Percentiles rank a stretch among this genome's conserved stretches.
phyloP scores from a whole-genome alignment of 257 asterid species.

The Solanum sparsipilum region DNA sequence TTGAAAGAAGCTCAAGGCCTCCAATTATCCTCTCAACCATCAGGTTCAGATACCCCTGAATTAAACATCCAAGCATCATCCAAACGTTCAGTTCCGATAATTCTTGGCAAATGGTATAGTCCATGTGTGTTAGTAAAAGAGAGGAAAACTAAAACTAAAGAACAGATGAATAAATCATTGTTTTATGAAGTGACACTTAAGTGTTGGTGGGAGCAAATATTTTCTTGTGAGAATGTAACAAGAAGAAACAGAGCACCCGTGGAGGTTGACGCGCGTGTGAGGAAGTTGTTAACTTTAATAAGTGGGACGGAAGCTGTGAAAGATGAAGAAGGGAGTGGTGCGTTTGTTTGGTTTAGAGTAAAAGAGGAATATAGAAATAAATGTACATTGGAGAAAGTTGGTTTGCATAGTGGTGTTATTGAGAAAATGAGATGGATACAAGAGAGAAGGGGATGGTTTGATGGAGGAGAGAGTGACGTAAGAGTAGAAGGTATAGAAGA shows the following conservation, averaged over 20 bases:
- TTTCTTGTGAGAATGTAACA: slow-evolving; percentile 28
- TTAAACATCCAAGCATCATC: slow-evolving; percentile 27
- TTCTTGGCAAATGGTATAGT: slow-evolving; percentile 60
- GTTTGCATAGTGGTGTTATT: slow-evolving; percentile 29
- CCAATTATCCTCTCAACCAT: slow-evolving; percentile 1
- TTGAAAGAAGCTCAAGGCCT: slow-evolving; percentile 45
- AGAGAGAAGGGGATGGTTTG: slow-evolving; percentile 69
- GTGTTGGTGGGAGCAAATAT: slow-evolving; percentile 77
- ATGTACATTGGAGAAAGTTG: slow-evolving; percentile 22
- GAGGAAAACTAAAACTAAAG: slow-evolving; percentile 7
- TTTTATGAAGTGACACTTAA: slow-evolving; percentile 55
- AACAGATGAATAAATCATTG: slow-evolving; percentile 45
- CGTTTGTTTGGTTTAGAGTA: slow-evolving; percentile 48
- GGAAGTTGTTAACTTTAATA: slow-evolving; percentile 34
- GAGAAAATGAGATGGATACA: slow-evolving; percentile 64
- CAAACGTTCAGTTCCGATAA: slow-evolving; percentile 40
- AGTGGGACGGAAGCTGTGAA: slow-evolving; percentile 53
- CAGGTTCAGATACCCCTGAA: slow-evolving; percentile 31
- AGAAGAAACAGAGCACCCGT: slow-evolving; percentile 1
- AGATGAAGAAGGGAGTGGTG: slow-evolving; percentile 19
- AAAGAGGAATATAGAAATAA: slow-evolving; percentile 17
- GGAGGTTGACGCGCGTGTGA: slow-evolving; percentile 35
- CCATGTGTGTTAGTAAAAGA: slow-evolving; percentile 59
- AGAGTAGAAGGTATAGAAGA: slow-evolving; percentile 42
- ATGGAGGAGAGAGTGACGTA: slow-evolving; percentile 40